Evolutionary conservation across 257 asterid genomes (phyloP), one percentile per base, ranked within the genome.

Genomic region (Anisodus tanguticus): DNA sequence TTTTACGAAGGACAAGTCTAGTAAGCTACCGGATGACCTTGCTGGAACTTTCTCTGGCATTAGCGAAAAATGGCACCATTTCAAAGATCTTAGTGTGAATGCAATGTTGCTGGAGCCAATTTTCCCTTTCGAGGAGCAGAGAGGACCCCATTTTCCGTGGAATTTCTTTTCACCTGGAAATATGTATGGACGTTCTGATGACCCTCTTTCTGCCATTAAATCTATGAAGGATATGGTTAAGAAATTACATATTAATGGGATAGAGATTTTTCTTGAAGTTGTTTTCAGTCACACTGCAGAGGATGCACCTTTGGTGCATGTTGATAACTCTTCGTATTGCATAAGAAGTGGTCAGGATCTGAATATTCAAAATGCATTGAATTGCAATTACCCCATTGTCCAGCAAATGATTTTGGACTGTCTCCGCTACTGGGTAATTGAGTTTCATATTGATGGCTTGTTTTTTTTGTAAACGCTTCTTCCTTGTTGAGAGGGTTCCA

Each of bases 211-310:
- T 60, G 87, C 66, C 83, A 94, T 85, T 83, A 88, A 88, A 60
- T 92, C 93, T 31, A 83, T 96, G 90, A 97, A 97, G 88, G 95
- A 95, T 89, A 97, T 95, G 98, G 96, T 97, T 83, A 97, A 92
- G 91, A 90, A 80, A 66, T 84, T 95, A 72, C 99, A 97, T 81
- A 88, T 91, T 17, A 85, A 80, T 47, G 96, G 97, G 64, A 91
- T 97, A 19, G 98, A 93, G 91, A 92, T 97, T 85, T 89, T 95
- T 74, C 88, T 97, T 41, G 98, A 97, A 91, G 98, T 97, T 86
- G 95, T 92, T 83, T 93, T 91, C 89, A 93, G 97, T n/a, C 97
- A 89, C 66, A 89, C 95, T 41, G 88, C 93, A 45, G 95, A 90
- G 84, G 82, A 16, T 85, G 90, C 84, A 68, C 64, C 95, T 31